These are phyloP conservation scores for Plasmodium coatneyi DNA, from an alignment of 169 alveolate species.

Conservation along the genomic window DNA sequence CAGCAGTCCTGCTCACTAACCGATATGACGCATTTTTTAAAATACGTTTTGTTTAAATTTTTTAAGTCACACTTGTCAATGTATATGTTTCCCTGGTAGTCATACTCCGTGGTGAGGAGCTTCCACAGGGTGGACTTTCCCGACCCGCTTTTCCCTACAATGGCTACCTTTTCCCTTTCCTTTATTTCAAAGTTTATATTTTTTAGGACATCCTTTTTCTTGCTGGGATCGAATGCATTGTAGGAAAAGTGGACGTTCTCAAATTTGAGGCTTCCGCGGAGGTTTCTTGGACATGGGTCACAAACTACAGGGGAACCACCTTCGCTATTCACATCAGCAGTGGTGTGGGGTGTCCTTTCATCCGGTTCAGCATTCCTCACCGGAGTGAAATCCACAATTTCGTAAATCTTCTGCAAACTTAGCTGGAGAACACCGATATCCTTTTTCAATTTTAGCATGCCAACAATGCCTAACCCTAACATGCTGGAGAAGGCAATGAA, in stretches of 20 bases:
- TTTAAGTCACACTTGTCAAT: constrained; percentile 30
- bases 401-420: constrained; percentile 46
- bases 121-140: constrained; percentile 84
- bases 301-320: background rate
- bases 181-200: constrained; percentile 77
- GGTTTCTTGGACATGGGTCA: background rate
- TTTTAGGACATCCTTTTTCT: constrained; percentile 76
- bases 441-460: constrained; percentile 45
- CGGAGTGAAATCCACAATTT: constrained; percentile 40
- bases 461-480: constrained; percentile 53
- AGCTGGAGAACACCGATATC: constrained; percentile 29
- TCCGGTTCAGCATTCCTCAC: too few species aligned
- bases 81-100: constrained; percentile 49
- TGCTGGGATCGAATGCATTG: constrained; percentile 11
- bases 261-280: constrained; percentile 26
- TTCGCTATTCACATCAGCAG: background rate
- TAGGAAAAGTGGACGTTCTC: constrained; percentile 36
- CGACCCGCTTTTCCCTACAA: constrained; percentile 84
- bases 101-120: constrained; percentile 31
- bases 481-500: constrained; percentile 52
- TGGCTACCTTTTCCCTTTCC: constrained; percentile 82
- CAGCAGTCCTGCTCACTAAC: constrained; percentile 62
- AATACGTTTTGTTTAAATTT: constrained; percentile 13
- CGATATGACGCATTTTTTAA: constrained; percentile 44
- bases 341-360: background rate